Conservation (phyloP, 257 asterid species). For the Echites panduratus region DNA sequence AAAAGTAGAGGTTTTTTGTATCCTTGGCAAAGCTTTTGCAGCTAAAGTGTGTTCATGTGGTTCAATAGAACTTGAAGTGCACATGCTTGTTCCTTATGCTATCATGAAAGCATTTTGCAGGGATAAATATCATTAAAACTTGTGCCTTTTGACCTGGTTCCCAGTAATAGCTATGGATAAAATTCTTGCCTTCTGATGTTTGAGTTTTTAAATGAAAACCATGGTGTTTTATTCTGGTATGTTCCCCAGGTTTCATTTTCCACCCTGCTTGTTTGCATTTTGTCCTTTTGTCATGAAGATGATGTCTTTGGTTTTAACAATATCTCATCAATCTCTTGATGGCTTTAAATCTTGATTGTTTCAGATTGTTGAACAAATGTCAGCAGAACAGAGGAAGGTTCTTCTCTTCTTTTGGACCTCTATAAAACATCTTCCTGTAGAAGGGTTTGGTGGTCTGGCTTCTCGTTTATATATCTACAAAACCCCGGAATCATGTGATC, state of each 20-base stretch:
- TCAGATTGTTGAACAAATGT: slow-evolving; percentile 68
- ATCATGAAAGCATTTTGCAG: not conserved
- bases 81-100: not conserved
- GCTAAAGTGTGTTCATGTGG: not conserved
- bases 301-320: not conserved
- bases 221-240: not conserved
- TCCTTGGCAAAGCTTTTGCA: not conserved
- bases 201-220: not conserved
- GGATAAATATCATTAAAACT: not conserved
- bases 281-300: not conserved
- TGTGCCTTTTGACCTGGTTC: not conserved
- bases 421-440: slow-evolving; percentile 70
- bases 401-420: slow-evolving; percentile 99
- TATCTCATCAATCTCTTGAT: not conserved
- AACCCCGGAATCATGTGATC: slow-evolving; percentile 48
- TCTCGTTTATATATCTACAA: slow-evolving; percentile 69
- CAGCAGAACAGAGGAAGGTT: slow-evolving; percentile 67
- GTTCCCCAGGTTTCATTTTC: not conserved
- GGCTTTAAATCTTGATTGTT: not conserved
- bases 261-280: not conserved
- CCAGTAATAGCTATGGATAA: not conserved
- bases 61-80: not conserved
- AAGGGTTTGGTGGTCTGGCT: slow-evolving; percentile 86
- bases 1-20: not conserved
- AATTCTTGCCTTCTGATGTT: not conserved